Conservation (phyloP, 306 rosid species). For the Chamaecrista fasciculata region DNA sequence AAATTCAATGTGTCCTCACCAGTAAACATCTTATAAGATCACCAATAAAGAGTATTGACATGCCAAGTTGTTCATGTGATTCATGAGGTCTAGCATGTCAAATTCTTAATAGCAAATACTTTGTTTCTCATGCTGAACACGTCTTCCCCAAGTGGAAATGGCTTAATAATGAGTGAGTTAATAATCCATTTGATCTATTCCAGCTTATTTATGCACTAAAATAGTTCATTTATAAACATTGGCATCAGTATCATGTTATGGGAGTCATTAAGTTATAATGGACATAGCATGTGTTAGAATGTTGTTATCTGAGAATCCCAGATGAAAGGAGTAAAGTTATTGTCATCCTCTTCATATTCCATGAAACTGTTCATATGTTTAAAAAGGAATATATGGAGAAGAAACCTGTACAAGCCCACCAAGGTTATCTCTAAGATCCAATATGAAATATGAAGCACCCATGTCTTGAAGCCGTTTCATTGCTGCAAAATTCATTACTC, state of each 20-base stretch:
- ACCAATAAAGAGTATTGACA: neutral
- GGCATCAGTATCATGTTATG: neutral
- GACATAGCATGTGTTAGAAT: neutral
- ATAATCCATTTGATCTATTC: neutral
- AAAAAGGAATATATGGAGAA: slow-evolving; percentile 16
- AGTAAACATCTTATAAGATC: neutral
- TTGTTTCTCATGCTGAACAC: neutral
- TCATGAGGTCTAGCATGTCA: neutral
- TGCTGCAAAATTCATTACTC: slow-evolving; percentile 59
- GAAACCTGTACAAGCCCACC: slow-evolving; percentile 97
- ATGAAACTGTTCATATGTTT: neutral
- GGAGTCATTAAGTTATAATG: neutral
- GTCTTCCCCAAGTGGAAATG: neutral
- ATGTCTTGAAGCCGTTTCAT: slow-evolving; percentile 84
- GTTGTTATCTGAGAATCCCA: neutral
- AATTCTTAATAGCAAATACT: neutral
- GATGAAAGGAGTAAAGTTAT: neutral
- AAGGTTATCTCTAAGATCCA: slow-evolving; percentile 97
- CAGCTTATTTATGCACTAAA: neutral
- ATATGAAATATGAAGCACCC: slow-evolving; percentile 83
- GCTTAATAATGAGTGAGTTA: neutral
- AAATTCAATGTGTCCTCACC: neutral
- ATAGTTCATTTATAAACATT: neutral
- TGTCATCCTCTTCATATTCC: neutral
- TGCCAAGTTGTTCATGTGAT: neutral